Evolutionary conservation across 1,284 basidiomycete genomes (phyloP), one percentile per base, ranked within the genome.

Genomic region (Irpex rosettiformis): DNA sequence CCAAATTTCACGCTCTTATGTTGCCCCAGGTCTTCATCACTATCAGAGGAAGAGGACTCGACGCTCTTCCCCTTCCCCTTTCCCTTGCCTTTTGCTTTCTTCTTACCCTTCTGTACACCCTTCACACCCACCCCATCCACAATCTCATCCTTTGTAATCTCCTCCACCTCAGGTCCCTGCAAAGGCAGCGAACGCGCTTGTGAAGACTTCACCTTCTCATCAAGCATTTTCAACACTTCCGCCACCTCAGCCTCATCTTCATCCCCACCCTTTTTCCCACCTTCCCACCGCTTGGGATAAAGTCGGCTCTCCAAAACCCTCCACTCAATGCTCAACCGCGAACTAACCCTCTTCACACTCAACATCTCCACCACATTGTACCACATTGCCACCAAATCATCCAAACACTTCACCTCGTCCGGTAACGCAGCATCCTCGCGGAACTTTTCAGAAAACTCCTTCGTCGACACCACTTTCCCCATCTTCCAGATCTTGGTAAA

Each of bases 401-500:
- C 55, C 28, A 79, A 70, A 60, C 68, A 69, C 6, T 53, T 37
- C 11, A 55, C 57, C 43, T 40, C 57, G 2, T 62, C 48, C 60
- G 66, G 13, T 64, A 82, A 70, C 1, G 72, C 69, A 3, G 84
- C 73, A 59, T 91, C 79, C 1, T 71, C 63, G 7, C 85, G 59
- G 67, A 93, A 93, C 1, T 56, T 61, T 0, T 72, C 67, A 0
- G 89, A 87, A 66, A 93, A 86, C 0, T 67, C 62, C 33, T 64
- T 67, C 0, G 62, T 58, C 0, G 83, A 72, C 61, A 86, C 67
- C 3, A 92, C 67, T 0, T 69, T 69, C 3, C 86, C 70, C 53
- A 75, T 76, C 4, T 63, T 65, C 83, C 90, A 93, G 10, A 91
- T 62, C 0, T 66, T 58, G 21, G 67, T 53, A 65, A 89, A 91